Evolutionary conservation across 2,329 filamentous ascomycete genomes (phyloP).

Genomic region (Hymenoscyphus occultus): DNA sequence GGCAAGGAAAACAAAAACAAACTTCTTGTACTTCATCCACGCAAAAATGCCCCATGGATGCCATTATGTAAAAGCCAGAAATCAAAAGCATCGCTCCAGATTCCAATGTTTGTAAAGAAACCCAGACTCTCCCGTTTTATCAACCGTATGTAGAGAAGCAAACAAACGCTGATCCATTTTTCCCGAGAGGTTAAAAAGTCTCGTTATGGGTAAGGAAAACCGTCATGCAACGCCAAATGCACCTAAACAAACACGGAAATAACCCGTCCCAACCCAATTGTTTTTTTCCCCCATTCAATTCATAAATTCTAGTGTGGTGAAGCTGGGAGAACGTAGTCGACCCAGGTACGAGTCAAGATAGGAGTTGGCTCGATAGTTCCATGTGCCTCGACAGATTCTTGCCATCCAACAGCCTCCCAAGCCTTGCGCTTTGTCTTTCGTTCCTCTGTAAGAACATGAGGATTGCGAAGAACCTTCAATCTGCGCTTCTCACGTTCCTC

Average conservation of each 20-base stretch:
- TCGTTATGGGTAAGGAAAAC: constrained; percentile 12
- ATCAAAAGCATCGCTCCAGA: constrained; percentile 2
- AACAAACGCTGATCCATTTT: constrained; percentile 11
- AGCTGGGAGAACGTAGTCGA: constrained; percentile 27
- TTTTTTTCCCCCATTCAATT: constrained; percentile 16
- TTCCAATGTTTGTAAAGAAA: not conserved
- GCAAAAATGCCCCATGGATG: not conserved
- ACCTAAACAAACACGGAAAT: constrained; percentile 24
- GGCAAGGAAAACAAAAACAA: not conserved
- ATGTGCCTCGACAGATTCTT: constrained; percentile 32
- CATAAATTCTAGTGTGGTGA: constrained; percentile 12
- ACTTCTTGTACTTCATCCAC: not conserved
- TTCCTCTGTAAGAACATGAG: constrained; percentile 30
- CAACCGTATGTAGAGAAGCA: constrained; percentile 4
- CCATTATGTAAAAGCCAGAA: constrained; percentile 13
- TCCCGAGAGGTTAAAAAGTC: not conserved
- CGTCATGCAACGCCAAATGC: constrained; percentile 26
- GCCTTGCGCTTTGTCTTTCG: constrained; percentile 27
- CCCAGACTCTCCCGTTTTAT: not conserved
- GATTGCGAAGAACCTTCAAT: constrained; percentile 25
- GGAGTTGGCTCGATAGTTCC: constrained; percentile 27
- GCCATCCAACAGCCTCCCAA: constrained; percentile 37
- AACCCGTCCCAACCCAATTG: constrained; percentile 12
- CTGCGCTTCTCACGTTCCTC: constrained; percentile 58
- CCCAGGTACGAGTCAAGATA: constrained; percentile 29